phyloP scores from a whole-genome alignment of 257 asterid genomes.

The Fraxinus excelsior region DNA sequence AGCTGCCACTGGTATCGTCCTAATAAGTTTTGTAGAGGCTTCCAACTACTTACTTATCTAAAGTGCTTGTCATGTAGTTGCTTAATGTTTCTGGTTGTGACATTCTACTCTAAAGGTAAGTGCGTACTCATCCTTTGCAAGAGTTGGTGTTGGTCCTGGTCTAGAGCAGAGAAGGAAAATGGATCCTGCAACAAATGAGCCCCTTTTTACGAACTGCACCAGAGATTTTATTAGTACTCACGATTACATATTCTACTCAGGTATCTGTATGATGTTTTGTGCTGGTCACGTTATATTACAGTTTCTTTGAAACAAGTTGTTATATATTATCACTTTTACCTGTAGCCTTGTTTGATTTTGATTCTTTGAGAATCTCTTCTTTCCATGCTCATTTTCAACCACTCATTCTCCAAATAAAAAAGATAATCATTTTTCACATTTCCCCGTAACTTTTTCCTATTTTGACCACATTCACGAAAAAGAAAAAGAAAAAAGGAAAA shows the following conservation, averaged over 20 bases:
- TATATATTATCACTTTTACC: neutral
- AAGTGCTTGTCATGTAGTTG: neutral
- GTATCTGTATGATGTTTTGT: slow-evolving; percentile 34
- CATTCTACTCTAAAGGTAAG: slow-evolving; percentile 63
- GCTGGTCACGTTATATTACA: neutral
- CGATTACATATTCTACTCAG: slow-evolving; percentile 97
- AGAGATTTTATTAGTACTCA: slow-evolving; percentile 93
- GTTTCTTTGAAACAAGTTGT: neutral
- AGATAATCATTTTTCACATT: too few species aligned
- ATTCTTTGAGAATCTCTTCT: too few species aligned
- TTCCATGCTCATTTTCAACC: too few species aligned
- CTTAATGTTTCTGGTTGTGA: slow-evolving; percentile 16
- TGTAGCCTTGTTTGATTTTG: too few species aligned
- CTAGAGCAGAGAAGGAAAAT: slow-evolving; percentile 84
- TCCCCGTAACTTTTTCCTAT: too few species aligned
- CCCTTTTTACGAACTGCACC: slow-evolving; percentile 87
- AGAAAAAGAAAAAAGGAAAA: too few species aligned
- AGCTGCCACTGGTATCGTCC: slow-evolving; percentile 78
- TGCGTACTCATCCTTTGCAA: slow-evolving; percentile 96
- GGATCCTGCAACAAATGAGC: slow-evolving; percentile 90
- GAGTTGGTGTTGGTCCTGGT: slow-evolving; percentile 67
- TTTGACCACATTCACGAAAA: too few species aligned
- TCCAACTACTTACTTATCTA: neutral
- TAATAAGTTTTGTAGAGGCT: neutral
- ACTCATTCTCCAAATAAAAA: too few species aligned